A percentile compares a stretch with the other conserved stretches of the same genome.
These are phyloP conservation scores for Fonsecaea monophora DNA, from an alignment of 2,329 filamentous ascomycete species.

Conservation along the genomic window DNA sequence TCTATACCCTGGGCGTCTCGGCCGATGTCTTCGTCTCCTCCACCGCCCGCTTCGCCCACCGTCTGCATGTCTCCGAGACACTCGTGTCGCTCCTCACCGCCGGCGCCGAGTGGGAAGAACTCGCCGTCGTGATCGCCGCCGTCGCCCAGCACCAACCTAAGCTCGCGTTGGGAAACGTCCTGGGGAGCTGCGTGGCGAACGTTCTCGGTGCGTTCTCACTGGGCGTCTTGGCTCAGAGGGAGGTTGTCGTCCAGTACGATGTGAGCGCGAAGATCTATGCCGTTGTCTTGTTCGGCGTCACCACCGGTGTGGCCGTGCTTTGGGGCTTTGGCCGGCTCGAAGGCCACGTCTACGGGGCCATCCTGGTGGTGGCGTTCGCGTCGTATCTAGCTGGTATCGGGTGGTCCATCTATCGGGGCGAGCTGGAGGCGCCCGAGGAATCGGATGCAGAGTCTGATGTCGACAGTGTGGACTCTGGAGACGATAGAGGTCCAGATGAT, in stretches of 20 bases:
- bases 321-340: constrained; percentile 18
- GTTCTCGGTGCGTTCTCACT: constrained; percentile 63
- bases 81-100: constrained; percentile 61
- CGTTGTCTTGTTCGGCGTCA: constrained; percentile 51
- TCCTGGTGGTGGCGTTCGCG: constrained; percentile 53
- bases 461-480: neutral
- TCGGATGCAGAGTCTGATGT: constrained; percentile 48
- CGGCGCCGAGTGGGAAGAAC: constrained; percentile 64
- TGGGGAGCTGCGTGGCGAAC: constrained; percentile 63
- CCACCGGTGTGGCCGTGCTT: constrained; percentile 47
- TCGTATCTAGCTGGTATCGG: constrained; percentile 55
- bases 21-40: constrained; percentile 13
- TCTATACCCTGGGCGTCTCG: constrained; percentile 19
- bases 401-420: constrained; percentile 55
- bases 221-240: constrained; percentile 54
- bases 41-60: constrained; percentile 56
- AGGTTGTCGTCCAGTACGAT: constrained; percentile 50
- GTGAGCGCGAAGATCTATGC: constrained; percentile 58
- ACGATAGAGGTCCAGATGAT: neutral
- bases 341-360: constrained; percentile 45
- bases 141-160: constrained; percentile 55
- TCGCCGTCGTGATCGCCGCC: constrained; percentile 58
- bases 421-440: constrained; percentile 51
- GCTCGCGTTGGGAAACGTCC: constrained; percentile 61
- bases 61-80: constrained; percentile 55